Percentiles rank a stretch among this genome's conserved stretches.
These are phyloP conservation scores for Fusarium pseudoanthophilum DNA, from an alignment of 2,329 filamentous ascomycete genomes.

Conservation along the genomic window DNA sequence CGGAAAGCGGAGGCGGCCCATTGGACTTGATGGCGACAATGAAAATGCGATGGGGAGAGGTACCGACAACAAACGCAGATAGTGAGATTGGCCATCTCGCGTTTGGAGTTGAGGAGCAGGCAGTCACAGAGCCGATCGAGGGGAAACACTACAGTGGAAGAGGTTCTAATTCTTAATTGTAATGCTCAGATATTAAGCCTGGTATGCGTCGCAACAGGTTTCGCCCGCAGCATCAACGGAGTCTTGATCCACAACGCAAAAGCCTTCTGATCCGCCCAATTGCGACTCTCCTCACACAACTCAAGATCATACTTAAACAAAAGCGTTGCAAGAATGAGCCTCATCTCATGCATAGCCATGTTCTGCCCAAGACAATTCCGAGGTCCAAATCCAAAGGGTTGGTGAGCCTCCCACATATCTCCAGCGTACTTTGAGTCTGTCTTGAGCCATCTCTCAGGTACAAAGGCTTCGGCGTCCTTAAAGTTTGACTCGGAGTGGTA, in stretches of 20 bases:
- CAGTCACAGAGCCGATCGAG: fast-evolving
- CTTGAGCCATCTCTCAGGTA: slow-evolving; percentile 11
- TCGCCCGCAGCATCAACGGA: slow-evolving; percentile 5
- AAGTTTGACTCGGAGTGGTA: slow-evolving; percentile 18
- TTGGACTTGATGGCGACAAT: neutral
- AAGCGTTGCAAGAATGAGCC: neutral
- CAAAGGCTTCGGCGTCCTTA: neutral
- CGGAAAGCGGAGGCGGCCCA: fast-evolving
- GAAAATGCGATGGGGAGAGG: neutral
- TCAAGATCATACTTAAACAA: slow-evolving; percentile 13
- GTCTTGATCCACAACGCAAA: slow-evolving; percentile 16
- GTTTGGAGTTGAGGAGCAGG: neutral
- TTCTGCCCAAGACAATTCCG: slow-evolving; percentile 12
- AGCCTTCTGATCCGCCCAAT: slow-evolving; percentile 9
- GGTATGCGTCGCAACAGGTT: neutral
- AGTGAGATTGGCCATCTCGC: neutral
- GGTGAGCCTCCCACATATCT: slow-evolving; percentile 9
- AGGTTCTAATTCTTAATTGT: fast-evolving
- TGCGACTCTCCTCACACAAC: neutral
- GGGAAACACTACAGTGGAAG: neutral
- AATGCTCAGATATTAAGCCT: neutral
- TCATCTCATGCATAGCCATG: slow-evolving; percentile 26
- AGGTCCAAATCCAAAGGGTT: slow-evolving; percentile 1
- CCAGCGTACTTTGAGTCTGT: neutral
- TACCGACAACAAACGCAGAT: fast-evolving